Conservation (phyloP, 257 asterid genomes). For the Solanum virginianum region DNA sequence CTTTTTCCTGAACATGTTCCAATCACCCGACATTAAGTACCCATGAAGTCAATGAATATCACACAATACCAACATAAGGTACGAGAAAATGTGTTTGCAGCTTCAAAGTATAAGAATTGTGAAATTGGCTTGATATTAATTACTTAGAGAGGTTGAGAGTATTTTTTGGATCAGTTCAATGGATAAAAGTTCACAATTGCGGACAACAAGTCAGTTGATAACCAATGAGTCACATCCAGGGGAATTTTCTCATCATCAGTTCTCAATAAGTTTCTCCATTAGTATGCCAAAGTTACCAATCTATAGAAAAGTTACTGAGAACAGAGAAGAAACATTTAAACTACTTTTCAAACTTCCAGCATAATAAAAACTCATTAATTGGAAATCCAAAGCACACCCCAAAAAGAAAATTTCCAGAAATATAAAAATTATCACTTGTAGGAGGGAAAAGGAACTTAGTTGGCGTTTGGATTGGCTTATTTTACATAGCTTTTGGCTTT, state of each 20-base stretch:
- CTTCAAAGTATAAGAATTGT: background rate
- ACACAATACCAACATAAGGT: background rate
- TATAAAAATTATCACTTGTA: background rate
- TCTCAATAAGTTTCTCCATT: background rate
- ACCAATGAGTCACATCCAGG: background rate
- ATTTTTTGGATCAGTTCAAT: background rate
- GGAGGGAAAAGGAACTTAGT: background rate
- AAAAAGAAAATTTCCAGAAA: background rate
- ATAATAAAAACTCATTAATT: background rate
- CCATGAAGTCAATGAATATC: background rate
- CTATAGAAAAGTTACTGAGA: background rate
- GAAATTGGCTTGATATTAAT: background rate
- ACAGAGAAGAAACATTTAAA: background rate
- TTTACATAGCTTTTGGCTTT: too few relatives aligned
- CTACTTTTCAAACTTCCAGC: background rate
- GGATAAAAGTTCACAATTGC: background rate
- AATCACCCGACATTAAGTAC: conserved; percentile 2
- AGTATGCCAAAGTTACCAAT: background rate
- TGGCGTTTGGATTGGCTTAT: too few relatives aligned
- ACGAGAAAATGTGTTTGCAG: background rate
- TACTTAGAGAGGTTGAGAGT: background rate
- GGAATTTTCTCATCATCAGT: background rate
- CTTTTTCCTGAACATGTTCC: conserved; percentile 46
- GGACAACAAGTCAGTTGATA: background rate
- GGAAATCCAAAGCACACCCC: background rate